phyloP scores from a whole-genome alignment of 2,329 filamentous ascomycete genomes.

The Tolypocladium guangdongense region DNA sequence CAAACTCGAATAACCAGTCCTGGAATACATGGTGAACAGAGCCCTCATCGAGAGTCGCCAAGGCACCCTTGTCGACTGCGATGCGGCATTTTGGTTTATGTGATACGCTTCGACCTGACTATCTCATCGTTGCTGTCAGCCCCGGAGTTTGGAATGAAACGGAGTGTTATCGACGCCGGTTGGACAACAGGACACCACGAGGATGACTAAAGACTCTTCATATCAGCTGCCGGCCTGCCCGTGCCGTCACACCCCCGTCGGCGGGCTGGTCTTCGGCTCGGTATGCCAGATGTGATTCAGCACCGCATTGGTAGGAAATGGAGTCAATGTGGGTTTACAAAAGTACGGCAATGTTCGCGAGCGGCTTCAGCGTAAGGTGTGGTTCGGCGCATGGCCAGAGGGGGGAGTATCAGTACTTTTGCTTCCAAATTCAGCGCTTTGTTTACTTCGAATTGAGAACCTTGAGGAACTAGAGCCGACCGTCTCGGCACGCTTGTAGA shows the following conservation, averaged over 20 bases:
- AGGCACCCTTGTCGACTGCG: not conserved
- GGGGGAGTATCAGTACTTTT: not conserved
- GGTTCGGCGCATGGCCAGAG: not conserved
- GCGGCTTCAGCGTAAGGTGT: not conserved
- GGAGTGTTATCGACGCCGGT: not conserved
- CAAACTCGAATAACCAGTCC: constrained; percentile 11
- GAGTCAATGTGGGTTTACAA: not conserved
- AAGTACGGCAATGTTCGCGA: not conserved
- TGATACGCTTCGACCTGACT: not conserved
- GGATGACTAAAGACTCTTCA: not conserved
- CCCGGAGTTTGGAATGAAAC: not conserved
- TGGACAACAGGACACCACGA: not conserved
- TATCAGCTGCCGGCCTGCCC: not conserved
- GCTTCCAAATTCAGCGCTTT: not conserved
- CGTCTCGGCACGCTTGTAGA: not conserved
- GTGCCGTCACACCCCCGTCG: not conserved
- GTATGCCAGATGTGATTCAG: not conserved
- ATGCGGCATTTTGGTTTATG: not conserved
- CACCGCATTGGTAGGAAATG: not conserved
- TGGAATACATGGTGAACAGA: constrained; percentile 12
- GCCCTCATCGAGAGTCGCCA: not conserved
- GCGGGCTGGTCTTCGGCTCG: not conserved
- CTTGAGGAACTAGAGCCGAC: not conserved
- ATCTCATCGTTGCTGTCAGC: not conserved
- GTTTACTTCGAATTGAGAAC: not conserved